Conservation (phyloP, 2,329 filamentous ascomycete species). For the Diplodia corticola region DNA sequence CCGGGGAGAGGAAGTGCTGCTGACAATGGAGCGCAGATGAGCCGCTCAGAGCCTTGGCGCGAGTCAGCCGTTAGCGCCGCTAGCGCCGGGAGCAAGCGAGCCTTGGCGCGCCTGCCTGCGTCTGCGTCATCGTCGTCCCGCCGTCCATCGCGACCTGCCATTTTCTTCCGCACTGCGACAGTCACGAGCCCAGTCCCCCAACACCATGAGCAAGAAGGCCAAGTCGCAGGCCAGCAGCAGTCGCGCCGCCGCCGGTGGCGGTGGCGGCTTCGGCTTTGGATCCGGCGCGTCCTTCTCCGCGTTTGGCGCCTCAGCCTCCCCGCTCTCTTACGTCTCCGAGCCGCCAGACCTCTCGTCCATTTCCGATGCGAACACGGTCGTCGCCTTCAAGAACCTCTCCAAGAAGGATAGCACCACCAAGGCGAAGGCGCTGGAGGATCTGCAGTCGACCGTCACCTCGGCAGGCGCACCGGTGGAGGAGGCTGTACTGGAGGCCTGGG, state of each 20-base stretch:
- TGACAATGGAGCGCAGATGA: slow-evolving; percentile 21
- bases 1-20: not conserved
- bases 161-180: not conserved
- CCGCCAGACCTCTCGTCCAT: slow-evolving; percentile 78
- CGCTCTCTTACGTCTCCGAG: slow-evolving; percentile 83
- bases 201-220: slow-evolving; percentile 61
- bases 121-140: slow-evolving; percentile 1
- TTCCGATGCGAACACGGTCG: slow-evolving; percentile 76
- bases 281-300: slow-evolving; percentile 43
- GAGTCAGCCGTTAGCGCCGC: slow-evolving; percentile 7
- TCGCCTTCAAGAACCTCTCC: slow-evolving; percentile 86
- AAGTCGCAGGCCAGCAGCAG: slow-evolving; percentile 65
- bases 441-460: slow-evolving; percentile 65
- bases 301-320: slow-evolving; percentile 54
- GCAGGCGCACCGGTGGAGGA: slow-evolving; percentile 70
- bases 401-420: slow-evolving; percentile 96
- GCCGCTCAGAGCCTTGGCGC: slow-evolving; percentile 14
- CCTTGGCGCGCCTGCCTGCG: slow-evolving; percentile 3
- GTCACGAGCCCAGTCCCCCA: not conserved
- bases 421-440: slow-evolving; percentile 83
- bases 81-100: slow-evolving; percentile 19
- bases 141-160: not conserved
- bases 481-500: slow-evolving; percentile 84
- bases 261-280: slow-evolving; percentile 35
- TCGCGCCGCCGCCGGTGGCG: slow-evolving; percentile 53